Evolutionary conservation across 331 rosid species (phyloP), one percentile per base, ranked within the genome.

Genomic region (Spiraea crenata): DNA sequence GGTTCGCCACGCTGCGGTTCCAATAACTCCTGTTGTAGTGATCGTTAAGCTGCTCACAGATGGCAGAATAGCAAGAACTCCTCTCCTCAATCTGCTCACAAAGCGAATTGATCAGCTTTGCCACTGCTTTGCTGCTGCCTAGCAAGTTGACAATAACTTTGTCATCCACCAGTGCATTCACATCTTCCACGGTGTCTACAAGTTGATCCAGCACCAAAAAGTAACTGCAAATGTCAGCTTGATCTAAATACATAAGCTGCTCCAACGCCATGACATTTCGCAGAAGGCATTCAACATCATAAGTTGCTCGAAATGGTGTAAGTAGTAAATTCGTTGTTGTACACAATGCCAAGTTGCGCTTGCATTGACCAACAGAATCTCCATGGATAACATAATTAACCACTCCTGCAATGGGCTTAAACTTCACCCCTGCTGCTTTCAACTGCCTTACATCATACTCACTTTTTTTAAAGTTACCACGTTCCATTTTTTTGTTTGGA

Each of bases 161-260:
- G 4, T 63, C 19, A 0, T 46, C 41, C 1, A 55, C 14, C 15
- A 76, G 65, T 6, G 70, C 12, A 35, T 77, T 9, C 31, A 71
- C 68, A 34, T 71, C 73, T 42, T 71, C 37, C 0, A 0, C 11
- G 6, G 16, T 38, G 39, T 66, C 57, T 2, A 78, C 48, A 56
- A 80, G 81, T 47, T 80, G 71, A 19, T 69, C 44, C 73, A 78
- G 42, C 4, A 82, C 14, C 15, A 11, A 3, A 71, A 80, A 42
- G 61, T 84, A 84, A 42, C 82, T 77, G 2, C 71, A 74, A 42
- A 87, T 13, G 31, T 85, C 82, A 3, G 80, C 38, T 2, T 72
- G 13, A 0, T 2, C 0, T 5, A 79, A 81, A 34, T 67, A 79
- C 3, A 48, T 25, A 5, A 68, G 69, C 45, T 71, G 79, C 72